A percentile compares a stretch with the other conserved stretches of the same genome.
Evolutionary conservation across 2,329 filamentous ascomycete genomes (phyloP).

Genomic region (Plenodomus biglobosus): DNA sequence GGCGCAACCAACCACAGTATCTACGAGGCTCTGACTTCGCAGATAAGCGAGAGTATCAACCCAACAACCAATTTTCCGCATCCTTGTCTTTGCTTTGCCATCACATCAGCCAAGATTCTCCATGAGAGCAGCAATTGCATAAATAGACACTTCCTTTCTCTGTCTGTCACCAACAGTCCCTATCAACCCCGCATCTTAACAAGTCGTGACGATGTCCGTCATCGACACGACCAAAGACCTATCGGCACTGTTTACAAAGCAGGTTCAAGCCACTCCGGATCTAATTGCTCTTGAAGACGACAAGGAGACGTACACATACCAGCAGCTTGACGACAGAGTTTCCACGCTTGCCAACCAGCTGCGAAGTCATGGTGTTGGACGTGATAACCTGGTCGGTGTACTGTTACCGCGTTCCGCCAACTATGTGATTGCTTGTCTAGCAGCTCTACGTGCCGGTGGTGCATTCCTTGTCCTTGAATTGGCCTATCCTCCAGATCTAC

Average conservation of each 20-base stretch:
- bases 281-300: conserved; percentile 73
- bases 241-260: conserved; percentile 68
- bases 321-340: conserved; percentile 69
- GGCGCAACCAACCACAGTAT: not conserved
- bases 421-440: conserved; percentile 77
- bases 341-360: conserved; percentile 65
- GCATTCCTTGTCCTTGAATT: conserved; percentile 80
- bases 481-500: conserved; percentile 72
- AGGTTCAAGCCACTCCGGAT: conserved; percentile 69
- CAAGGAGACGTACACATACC: conserved; percentile 67
- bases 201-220: conserved; percentile 56
- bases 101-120: conserved; percentile 13
- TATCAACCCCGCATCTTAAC: conserved; percentile 8
- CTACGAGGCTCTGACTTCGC: not conserved
- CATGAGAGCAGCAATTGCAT: conserved; percentile 16
- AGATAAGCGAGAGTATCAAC: conserved; percentile 14
- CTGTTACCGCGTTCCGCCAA: conserved; percentile 74
- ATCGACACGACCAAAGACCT: conserved; percentile 74
- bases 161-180: conserved; percentile 3
- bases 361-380: conserved; percentile 67
- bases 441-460: conserved; percentile 74
- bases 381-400: conserved; percentile 74
- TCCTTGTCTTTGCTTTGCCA: conserved; percentile 9
- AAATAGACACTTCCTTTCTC: conserved; percentile 24
- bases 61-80: conserved; percentile 22